Percentiles rank a stretch among this genome's conserved stretches.
Evolutionary conservation across 106 monocot species (phyloP).

Genomic region (Posidonia australis): DNA sequence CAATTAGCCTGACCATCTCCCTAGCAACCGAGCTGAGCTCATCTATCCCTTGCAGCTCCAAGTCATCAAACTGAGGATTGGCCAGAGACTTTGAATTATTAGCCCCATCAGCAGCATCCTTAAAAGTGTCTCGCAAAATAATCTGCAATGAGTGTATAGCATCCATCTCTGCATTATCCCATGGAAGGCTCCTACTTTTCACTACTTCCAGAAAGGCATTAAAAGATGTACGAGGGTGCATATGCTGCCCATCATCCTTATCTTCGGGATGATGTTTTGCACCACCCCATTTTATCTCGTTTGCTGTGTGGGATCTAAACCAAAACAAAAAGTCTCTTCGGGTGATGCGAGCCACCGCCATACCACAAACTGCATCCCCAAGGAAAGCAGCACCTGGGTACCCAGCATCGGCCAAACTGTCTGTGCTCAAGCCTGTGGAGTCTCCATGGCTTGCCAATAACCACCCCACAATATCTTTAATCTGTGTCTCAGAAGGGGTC

Average conservation of each 20-base stretch:
- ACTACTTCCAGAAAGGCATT: conserved; percentile 92
- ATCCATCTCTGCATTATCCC: conserved; percentile 99
- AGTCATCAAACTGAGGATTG: conserved; percentile 32
- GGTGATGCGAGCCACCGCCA: conserved; percentile 82
- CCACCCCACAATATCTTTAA: conserved; percentile 82
- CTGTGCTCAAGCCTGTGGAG: conserved; percentile 84
- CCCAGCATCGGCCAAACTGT: conserved; percentile 79
- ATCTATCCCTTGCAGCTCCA: conserved; percentile 76
- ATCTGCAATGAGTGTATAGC: conserved; percentile 90
- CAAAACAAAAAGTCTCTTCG: conserved; percentile 75
- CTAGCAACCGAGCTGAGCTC: conserved; percentile 86
- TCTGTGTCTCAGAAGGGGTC: conserved; percentile 58
- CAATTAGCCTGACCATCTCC: conserved; percentile 95
- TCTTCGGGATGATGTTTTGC: conserved; percentile 96
- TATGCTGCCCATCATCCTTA: conserved; percentile 77
- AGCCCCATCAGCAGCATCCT: conserved; percentile 28
- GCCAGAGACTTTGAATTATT: conserved; percentile 46
- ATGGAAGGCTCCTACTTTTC: conserved; percentile 77
- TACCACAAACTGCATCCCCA: conserved; percentile 82
- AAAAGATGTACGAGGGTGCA: conserved; percentile 91
- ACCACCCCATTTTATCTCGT: conserved; percentile 95
- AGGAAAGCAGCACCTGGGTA: conserved; percentile 59
- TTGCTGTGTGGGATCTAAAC: conserved; percentile 90
- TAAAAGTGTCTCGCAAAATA: conserved; percentile 84
- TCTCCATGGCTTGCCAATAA: conserved; percentile 49